phyloP scores from a whole-genome alignment of 352 stramenopile species.

The Pythium folliculosum region DNA sequence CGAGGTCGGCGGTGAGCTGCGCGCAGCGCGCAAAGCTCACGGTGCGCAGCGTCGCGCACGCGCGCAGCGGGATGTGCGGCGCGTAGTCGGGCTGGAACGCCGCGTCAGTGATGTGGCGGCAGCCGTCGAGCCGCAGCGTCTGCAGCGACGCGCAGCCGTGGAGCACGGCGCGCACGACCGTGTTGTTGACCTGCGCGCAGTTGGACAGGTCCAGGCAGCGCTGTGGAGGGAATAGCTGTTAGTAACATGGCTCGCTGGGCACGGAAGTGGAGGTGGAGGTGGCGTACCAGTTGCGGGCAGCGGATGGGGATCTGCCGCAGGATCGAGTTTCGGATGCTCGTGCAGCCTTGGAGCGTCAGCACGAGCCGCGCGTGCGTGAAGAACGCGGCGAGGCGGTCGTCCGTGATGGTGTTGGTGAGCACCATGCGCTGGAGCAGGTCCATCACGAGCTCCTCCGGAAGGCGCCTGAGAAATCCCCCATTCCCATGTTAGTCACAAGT shows the following conservation, averaged over 20 bases:
- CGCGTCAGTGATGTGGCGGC: constrained; percentile 84
- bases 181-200: constrained; percentile 87
- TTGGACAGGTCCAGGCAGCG: constrained; percentile 83
- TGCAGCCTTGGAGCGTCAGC: constrained; percentile 71
- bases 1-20: constrained; percentile 75
- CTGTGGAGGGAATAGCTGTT: constrained; percentile 26
- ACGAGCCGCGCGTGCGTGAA: constrained; percentile 78
- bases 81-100: constrained; percentile 85
- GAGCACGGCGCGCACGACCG: constrained; percentile 76
- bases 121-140: constrained; percentile 81
- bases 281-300: constrained; percentile 73
- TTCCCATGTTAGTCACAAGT: background rate
- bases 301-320: constrained; percentile 84
- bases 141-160: constrained; percentile 78
- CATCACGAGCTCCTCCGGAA: constrained; percentile 84
- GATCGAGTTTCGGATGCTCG: constrained; percentile 83
- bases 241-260: background rate
- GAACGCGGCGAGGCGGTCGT: constrained; percentile 82
- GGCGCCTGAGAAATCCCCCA: constrained; percentile 34
- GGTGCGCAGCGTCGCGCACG: constrained; percentile 75
- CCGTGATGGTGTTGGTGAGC: constrained; percentile 67
- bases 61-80: constrained; percentile 63
- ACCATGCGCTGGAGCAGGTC: constrained; percentile 75
- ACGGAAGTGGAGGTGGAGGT: too few species aligned
- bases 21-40: constrained; percentile 83